Evolutionary conservation across 1,139 yeast genomes (phyloP).

Genomic region (Kodamaea sp.): DNA sequence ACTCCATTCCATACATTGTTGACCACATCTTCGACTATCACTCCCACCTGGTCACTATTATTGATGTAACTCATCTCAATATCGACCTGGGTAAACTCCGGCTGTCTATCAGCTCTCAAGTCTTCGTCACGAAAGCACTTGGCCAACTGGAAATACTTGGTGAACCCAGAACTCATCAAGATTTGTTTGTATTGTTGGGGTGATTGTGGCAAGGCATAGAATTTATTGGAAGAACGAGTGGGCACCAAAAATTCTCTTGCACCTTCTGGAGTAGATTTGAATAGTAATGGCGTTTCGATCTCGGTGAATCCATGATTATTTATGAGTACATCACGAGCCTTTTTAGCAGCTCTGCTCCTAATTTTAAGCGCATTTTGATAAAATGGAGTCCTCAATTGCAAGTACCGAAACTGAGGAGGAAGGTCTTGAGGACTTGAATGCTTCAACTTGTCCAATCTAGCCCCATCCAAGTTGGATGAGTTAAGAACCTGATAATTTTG

Average conservation of each 20-base stretch:
- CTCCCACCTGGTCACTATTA: slow-evolving; percentile 63
- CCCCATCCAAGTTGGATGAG: slow-evolving; percentile 63
- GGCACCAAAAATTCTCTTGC: slow-evolving; percentile 96
- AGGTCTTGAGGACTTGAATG: slow-evolving; percentile 50
- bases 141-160: slow-evolving; percentile 86
- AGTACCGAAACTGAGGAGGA: slow-evolving; percentile 79
- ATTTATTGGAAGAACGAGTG: slow-evolving; percentile 61
- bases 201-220: slow-evolving; percentile 93
- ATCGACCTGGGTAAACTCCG: slow-evolving; percentile 95
- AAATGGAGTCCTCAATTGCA: slow-evolving; percentile 68
- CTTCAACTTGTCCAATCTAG: slow-evolving; percentile 67
- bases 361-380: slow-evolving; percentile 60
- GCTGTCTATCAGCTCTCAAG: slow-evolving; percentile 91
- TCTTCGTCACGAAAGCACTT: slow-evolving; percentile 96
- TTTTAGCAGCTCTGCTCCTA: slow-evolving; percentile 61
- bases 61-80: slow-evolving; percentile 87
- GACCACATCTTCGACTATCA: slow-evolving; percentile 62
- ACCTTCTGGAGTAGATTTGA: slow-evolving; percentile 97
- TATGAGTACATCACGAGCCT: slow-evolving; percentile 52
- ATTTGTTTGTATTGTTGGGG: slow-evolving; percentile 97
- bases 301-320: slow-evolving; percentile 63
- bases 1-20: slow-evolving; percentile 56
- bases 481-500: slow-evolving; percentile 58
- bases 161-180: slow-evolving; percentile 90
- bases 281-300: slow-evolving; percentile 88